phyloP scores from a whole-genome alignment of 257 asterid genomes.

The Lycium barbarum region DNA sequence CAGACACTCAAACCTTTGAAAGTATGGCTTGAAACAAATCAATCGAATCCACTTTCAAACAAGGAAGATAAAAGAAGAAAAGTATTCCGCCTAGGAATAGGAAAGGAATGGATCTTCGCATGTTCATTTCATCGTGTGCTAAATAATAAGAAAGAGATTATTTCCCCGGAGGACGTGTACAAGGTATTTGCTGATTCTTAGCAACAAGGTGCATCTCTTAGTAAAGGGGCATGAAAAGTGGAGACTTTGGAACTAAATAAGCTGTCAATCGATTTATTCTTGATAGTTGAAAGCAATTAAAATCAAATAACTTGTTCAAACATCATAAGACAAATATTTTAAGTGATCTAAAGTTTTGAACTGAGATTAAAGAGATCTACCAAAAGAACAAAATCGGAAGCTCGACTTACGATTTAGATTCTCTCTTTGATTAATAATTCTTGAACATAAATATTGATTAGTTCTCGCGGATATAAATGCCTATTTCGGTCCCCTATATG shows the following conservation, averaged over 20 bases:
- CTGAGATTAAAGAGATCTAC: conserved; percentile 3
- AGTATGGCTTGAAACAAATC: not conserved
- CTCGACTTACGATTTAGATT: not conserved
- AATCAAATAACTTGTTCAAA: not conserved
- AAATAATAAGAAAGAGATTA: not conserved
- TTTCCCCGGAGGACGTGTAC: not conserved
- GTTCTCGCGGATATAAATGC: not conserved
- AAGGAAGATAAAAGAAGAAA: not conserved
- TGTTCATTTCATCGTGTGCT: not conserved
- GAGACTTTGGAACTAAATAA: not conserved
- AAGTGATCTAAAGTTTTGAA: conserved; percentile 2
- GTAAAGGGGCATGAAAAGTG: not conserved
- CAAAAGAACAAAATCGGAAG: not conserved
- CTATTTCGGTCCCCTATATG: not conserved
- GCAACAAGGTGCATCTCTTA: not conserved
- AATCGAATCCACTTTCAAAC: conserved; percentile 3
- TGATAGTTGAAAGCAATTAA: not conserved
- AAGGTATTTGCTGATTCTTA: conserved; percentile 4
- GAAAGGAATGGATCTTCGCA: conserved; percentile 9
- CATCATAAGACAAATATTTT: not conserved
- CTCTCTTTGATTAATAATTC: not conserved
- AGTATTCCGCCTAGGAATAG: not conserved
- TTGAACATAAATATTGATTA: conserved; percentile 4
- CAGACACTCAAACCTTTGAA: not conserved
- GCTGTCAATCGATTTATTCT: not conserved